Base-by-base conservation (phyloP, 2,329 filamentous ascomycete species). In the Venturia asperata region DNA sequence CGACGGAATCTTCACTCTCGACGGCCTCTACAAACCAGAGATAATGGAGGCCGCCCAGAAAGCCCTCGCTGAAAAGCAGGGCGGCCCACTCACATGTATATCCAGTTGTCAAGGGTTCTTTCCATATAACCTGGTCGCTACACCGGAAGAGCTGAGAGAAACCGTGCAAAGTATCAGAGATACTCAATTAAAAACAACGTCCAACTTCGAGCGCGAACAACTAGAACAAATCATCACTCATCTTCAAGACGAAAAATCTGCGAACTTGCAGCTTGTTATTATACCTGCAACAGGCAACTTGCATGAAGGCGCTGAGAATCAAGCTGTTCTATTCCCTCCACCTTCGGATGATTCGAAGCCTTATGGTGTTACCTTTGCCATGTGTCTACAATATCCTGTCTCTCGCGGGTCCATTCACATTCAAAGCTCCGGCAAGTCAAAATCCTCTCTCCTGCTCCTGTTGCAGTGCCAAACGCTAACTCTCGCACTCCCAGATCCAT, bases 401-500 rank as follows among this genome's bases (percentile, higher is more conserved):
- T 74, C 72, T 0, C 71, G 72, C 0, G 74, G 74, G 1, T 69
- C 68, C 9, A 69, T 72, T 1, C 73, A 74, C 56, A 69, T 45
- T 65, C 69, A 19, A 39, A 69, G 68, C 47, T 66, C 64, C 19
- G 68, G 65, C n/a, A 69, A 17, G 69, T 68, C 21, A 70, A 73
- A 47, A 68, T 69, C 10, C 63, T 70, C 5, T 72, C 69, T 2
- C 66, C 74, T 37, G 73, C 72, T 64, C 61, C 72, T 42, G 70
- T 74, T 60, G 73, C 74, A 66, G 71, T 71, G 0, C 67, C 66
- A 67, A 61, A 66, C 62, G 45, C 7, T 30, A 17, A 61, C 11
- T 42, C 19, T 70, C 67, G 11, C 19, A 15, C n/a, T 34, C 13
- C 34, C 66, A 3, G 65, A 70, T 27, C 64, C 68, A 1, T 58